phyloP scores from a whole-genome alignment of 441 rosid species.

The Euphorbia schlechtendalii region DNA sequence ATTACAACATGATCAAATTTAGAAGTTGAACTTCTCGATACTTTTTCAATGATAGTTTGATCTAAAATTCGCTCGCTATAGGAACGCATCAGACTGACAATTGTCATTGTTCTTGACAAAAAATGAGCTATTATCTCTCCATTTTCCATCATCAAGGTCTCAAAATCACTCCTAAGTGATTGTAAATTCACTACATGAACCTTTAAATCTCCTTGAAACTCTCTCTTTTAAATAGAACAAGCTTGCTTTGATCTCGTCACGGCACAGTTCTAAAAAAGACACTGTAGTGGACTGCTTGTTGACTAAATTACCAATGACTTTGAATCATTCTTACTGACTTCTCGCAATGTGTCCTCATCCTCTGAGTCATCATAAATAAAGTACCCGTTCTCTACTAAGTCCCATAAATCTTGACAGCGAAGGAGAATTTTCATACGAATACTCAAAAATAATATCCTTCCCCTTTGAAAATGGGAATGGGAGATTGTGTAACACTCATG shows the following conservation, averaged over 20 bases:
- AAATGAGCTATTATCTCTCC: too few relatives aligned
- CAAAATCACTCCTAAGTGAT: not conserved
- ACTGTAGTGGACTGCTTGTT: not conserved
- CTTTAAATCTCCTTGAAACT: slow-evolving; percentile 2
- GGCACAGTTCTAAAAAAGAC: slow-evolving; percentile 3
- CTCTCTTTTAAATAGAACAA: not conserved
- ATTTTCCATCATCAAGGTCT: too few relatives aligned
- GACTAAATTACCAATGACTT: not conserved
- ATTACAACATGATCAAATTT: too few relatives aligned
- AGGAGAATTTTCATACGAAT: not conserved
- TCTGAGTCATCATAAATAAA: not conserved
- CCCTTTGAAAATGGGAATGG: too few relatives aligned
- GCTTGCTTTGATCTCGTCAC: slow-evolving; percentile 9
- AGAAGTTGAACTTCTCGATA: too few relatives aligned
- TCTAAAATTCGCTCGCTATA: too few relatives aligned
- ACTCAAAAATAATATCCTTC: not conserved
- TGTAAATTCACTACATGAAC: not conserved
- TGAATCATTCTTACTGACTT: too few relatives aligned
- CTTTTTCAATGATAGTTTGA: too few relatives aligned
- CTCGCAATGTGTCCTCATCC: too few relatives aligned
- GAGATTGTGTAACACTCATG: too few relatives aligned
- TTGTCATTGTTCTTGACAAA: too few relatives aligned
- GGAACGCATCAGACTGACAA: too few relatives aligned
- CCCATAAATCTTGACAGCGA: not conserved
- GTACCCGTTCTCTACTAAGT: not conserved